These are phyloP conservation scores for Aurantiochytrium sp. DNA, from an alignment of 108 stramenopile species.

Conservation along the genomic window DNA sequence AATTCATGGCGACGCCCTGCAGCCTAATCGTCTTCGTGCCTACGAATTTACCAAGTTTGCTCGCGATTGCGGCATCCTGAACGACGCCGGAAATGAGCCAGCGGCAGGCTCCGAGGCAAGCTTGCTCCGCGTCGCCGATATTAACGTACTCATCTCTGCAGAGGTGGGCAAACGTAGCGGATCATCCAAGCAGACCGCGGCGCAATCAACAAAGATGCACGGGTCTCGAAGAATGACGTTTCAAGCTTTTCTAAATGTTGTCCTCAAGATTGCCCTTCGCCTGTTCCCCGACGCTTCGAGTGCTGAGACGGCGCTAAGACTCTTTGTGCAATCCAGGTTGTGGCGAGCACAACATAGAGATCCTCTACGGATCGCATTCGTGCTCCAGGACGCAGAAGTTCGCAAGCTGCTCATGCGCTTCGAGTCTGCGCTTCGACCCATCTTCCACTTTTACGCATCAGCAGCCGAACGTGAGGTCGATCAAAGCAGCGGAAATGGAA, in stretches of 20 bases:
- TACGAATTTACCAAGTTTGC: conserved; percentile 15
- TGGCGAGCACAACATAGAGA: conserved; percentile 30
- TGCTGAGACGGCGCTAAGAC: conserved; percentile 27
- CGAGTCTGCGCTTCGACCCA: conserved; percentile 23
- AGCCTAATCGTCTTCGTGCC: conserved; percentile 22
- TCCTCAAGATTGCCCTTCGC: conserved; percentile 30
- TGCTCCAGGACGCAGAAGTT: conserved; percentile 34
- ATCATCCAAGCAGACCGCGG: background rate
- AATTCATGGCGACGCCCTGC: conserved; percentile 43
- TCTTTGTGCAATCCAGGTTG: conserved; percentile 51
- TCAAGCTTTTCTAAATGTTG: conserved; percentile 33
- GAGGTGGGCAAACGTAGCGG: conserved; percentile 29
- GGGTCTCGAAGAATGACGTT: background rate
- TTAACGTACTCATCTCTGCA: conserved; percentile 18
- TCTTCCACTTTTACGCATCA: conserved; percentile 36
- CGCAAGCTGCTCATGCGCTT: conserved; percentile 31
- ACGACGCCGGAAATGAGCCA: too few relatives aligned
- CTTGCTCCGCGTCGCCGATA: background rate
- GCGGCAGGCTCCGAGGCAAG: too few relatives aligned
- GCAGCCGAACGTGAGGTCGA: background rate
- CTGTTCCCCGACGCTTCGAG: conserved; percentile 22
- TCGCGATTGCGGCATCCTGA: background rate
- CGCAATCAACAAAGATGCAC: background rate
- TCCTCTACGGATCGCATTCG: background rate
- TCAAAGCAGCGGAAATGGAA: too few relatives aligned